These are phyloP conservation scores for Babesia bigemina DNA, from an alignment of 169 alveolate species.

Conservation along the genomic window DNA sequence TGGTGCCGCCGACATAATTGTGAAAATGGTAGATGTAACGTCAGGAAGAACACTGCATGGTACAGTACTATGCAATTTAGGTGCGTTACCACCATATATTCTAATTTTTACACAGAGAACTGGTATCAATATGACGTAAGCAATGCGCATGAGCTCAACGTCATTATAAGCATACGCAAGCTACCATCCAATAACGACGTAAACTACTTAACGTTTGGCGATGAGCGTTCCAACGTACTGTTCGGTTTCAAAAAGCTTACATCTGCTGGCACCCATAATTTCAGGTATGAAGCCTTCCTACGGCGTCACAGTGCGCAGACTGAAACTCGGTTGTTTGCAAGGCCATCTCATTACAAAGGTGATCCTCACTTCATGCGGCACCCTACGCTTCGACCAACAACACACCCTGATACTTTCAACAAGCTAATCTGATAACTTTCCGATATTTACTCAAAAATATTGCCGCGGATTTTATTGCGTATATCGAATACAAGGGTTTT, in stretches of 20 bases:
- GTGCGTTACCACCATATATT: neutral
- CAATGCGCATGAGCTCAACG: conserved; percentile 26
- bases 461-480: neutral
- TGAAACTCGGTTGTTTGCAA: neutral
- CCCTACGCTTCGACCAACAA: conserved; percentile 23
- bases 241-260: conserved; percentile 62
- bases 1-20: conserved; percentile 16
- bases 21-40: conserved; percentile 16
- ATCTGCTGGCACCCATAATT: conserved; percentile 16
- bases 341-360: conserved; percentile 24
- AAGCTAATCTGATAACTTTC: neutral
- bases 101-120: neutral
- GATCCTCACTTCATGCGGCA: conserved; percentile 10
- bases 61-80: neutral
- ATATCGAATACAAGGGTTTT: conserved; percentile 1
- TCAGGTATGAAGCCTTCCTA: conserved; percentile 28
- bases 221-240: conserved; percentile 32
- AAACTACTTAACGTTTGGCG: conserved; percentile 39
- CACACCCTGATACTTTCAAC: conserved; percentile 13
- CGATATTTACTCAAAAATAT: neutral
- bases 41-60: neutral
- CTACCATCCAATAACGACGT: neutral
- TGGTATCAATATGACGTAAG: conserved; percentile 17
- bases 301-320: neutral
- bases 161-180: conserved; percentile 20